Conservation (phyloP, 306 rosid genomes). For the Abrus precatorius region DNA sequence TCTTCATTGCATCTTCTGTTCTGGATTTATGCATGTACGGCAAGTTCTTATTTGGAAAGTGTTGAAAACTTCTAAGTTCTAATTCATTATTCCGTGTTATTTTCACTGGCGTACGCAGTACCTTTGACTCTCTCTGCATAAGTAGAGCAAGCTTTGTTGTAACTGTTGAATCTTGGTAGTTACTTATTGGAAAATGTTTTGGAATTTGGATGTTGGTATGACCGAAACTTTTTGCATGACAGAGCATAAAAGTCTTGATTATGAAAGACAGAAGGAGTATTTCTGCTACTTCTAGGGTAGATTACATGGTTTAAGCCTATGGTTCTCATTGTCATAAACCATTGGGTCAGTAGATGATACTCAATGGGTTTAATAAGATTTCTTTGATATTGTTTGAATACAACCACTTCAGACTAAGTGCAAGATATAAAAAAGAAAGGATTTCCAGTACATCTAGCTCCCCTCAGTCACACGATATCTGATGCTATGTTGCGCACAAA, state of each 20-base stretch:
- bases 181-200: neutral
- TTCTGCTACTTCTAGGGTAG: slow-evolving; percentile 6
- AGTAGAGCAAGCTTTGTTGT: slow-evolving; percentile 16
- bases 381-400: neutral
- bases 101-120: neutral
- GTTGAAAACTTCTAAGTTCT: neutral
- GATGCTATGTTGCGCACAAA: neutral
- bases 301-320: neutral
- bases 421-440: neutral
- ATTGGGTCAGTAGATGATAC: slow-evolving; percentile 15
- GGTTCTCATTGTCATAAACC: slow-evolving; percentile 1
- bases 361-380: slow-evolving; percentile 11
- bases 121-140: neutral
- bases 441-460: too few relatives aligned
- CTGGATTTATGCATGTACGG: slow-evolving; percentile 14
- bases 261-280: slow-evolving; percentile 6
- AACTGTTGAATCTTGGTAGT: slow-evolving; percentile 12
- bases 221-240: neutral
- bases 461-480: neutral
- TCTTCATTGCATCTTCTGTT: slow-evolving; percentile 25
- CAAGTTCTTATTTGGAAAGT: neutral
- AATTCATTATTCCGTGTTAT: slow-evolving; percentile 1
- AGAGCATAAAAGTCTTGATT: slow-evolving; percentile 1
- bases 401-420: neutral
- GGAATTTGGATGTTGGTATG: slow-evolving; percentile 26